Evolutionary conservation across 1,284 basidiomycete genomes (phyloP).

Genomic region (Phellopilus nigrolimitatus): DNA sequence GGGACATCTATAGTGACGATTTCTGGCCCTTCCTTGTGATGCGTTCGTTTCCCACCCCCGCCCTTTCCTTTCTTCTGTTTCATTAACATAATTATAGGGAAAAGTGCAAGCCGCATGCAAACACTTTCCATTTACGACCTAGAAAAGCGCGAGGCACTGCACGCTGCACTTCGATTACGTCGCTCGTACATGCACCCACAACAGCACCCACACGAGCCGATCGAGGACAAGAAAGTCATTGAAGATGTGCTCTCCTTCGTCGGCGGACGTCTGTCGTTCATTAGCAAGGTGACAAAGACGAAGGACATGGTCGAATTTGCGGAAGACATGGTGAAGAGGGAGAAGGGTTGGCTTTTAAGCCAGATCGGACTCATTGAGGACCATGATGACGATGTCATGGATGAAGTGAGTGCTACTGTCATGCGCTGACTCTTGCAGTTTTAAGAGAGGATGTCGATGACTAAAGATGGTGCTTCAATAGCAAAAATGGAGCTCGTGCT

Average conservation of each 20-base stretch:
- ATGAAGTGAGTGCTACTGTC: conserved; percentile 46
- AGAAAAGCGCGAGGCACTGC: conserved; percentile 52
- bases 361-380: conserved; percentile 69
- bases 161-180: conserved; percentile 57
- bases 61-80: neutral
- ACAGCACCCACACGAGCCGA: conserved; percentile 26
- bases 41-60: conserved; percentile 39
- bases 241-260: conserved; percentile 54
- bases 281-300: conserved; percentile 58
- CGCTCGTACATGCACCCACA: conserved; percentile 24
- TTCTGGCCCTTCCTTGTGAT: conserved; percentile 73
- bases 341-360: conserved; percentile 75
- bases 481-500: conserved; percentile 81
- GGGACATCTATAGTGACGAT: conserved; percentile 56
- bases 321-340: conserved; percentile 55
- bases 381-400: conserved; percentile 85
- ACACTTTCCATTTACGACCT: conserved; percentile 75
- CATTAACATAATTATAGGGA: conserved; percentile 41
- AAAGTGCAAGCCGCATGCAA: conserved; percentile 71
- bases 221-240: conserved; percentile 35
- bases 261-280: conserved; percentile 74
- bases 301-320: conserved; percentile 60
- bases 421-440: too few species aligned
- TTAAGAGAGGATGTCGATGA: neutral
- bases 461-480: conserved; percentile 22